These are phyloP conservation scores for Trichophyton verrucosum DNA, from an alignment of 2,329 filamentous ascomycete genomes.

Conservation along the genomic window DNA sequence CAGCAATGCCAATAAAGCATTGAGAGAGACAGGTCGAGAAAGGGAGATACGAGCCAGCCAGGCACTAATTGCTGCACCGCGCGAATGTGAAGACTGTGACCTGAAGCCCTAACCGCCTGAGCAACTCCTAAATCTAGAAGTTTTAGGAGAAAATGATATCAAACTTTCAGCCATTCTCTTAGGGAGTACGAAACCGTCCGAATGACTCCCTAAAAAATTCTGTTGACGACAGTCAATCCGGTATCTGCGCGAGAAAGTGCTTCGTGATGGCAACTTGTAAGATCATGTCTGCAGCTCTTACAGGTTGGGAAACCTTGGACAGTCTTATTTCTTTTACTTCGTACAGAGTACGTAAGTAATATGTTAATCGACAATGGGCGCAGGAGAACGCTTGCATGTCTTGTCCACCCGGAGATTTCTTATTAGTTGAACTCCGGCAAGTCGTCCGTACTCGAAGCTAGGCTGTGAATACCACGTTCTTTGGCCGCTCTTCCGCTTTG, in stretches of 20 bases:
- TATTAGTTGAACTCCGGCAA: not conserved
- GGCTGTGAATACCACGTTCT: not conserved
- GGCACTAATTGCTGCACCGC: not conserved
- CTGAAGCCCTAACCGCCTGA: not conserved
- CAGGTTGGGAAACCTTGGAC: not conserved
- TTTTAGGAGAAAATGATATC: not conserved
- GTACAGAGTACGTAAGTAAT: no score
- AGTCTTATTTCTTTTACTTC: not conserved
- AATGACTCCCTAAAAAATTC: not conserved
- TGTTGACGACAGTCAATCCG: not conserved
- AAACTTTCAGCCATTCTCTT: not conserved
- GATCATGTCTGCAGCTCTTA: not conserved
- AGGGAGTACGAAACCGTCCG: not conserved
- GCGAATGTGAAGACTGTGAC: not conserved
- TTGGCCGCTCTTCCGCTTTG: not conserved
- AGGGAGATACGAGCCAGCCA: not conserved
- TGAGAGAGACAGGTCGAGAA: not conserved
- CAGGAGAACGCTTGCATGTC: not conserved
- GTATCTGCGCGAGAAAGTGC: not conserved
- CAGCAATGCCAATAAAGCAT: not conserved
- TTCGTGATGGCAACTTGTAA: not conserved
- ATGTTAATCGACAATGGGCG: not conserved
- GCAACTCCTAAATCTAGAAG: not conserved
- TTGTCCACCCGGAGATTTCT: not conserved
- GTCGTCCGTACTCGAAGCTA: not conserved